A percentile compares a stretch with the other conserved stretches of the same genome.
phyloP scores from a whole-genome alignment of 176 grass and related monocot genomes.

The Leersia perrieri region DNA sequence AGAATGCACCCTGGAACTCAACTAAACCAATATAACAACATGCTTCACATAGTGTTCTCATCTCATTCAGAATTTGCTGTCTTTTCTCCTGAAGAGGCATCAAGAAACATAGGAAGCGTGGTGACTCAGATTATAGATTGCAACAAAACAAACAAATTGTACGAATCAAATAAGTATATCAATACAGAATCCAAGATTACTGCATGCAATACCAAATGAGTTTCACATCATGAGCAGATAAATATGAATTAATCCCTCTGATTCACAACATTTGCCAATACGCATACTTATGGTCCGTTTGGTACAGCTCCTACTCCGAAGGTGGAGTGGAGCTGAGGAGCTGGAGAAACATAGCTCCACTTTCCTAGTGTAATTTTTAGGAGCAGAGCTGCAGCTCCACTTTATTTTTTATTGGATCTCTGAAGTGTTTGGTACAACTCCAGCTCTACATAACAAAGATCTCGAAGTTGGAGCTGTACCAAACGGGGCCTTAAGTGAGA shows the following conservation, averaged over 20 bases:
- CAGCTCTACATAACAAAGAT: too few species aligned
- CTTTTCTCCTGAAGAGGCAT: conserved; percentile 79
- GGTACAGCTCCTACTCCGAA: too few species aligned
- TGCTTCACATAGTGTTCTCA: conserved; percentile 88
- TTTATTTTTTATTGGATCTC: too few species aligned
- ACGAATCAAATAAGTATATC: conserved; percentile 1
- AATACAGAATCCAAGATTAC: conserved; percentile 17
- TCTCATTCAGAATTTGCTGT: conserved; percentile 97
- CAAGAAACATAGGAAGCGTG: conserved; percentile 27
- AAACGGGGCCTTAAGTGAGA: too few species aligned
- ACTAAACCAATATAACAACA: conserved; percentile 76
- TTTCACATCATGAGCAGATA: neutral
- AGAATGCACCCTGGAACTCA: conserved; percentile 98
- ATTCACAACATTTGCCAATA: neutral
- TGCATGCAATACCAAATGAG: neutral
- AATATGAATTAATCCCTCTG: neutral
- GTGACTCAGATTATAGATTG: conserved; percentile 10
- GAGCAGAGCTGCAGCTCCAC: too few species aligned
- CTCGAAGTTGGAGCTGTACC: too few species aligned
- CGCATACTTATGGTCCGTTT: too few species aligned
- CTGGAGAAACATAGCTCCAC: too few species aligned
- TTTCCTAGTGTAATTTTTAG: too few species aligned
- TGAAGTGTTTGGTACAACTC: too few species aligned
- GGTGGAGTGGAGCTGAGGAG: too few species aligned
- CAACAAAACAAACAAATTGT: neutral